Evolutionary conservation across 2,329 filamentous ascomycete species (phyloP).

Genomic region (Podosphaera xanthii): DNA sequence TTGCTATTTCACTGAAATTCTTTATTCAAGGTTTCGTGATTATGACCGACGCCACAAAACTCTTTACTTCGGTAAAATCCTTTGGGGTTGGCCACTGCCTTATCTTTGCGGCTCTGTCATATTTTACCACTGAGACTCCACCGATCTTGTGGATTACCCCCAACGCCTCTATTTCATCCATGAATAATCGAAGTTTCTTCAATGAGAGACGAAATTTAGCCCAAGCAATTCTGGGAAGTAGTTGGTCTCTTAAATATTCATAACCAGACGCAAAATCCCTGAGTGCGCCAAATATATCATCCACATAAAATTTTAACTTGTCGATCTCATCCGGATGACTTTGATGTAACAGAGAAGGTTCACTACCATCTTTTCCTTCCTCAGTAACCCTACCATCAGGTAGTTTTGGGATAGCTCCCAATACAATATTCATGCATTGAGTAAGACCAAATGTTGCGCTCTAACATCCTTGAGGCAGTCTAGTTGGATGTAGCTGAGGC

Average conservation of each 20-base stretch:
- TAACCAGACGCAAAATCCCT: not conserved
- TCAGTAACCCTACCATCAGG: not conserved
- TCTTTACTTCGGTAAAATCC: not conserved
- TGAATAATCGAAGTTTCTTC: not conserved
- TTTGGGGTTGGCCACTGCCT: not conserved
- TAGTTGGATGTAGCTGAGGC: not conserved
- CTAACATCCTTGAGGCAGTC: not conserved
- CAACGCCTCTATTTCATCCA: not conserved
- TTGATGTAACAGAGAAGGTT: not conserved
- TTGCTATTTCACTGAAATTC: slow-evolving; percentile 1
- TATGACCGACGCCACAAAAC: not conserved
- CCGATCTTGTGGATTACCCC: not conserved
- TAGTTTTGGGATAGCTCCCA: not conserved
- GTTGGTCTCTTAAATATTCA: not conserved
- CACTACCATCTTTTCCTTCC: not conserved
- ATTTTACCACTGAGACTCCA: not conserved
- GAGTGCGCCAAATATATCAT: not conserved
- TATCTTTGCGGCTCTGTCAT: not conserved
- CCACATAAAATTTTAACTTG: not conserved
- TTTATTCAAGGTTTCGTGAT: not conserved
- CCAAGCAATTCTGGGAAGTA: not conserved
- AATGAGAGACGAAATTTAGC: not conserved
- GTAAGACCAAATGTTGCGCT: not conserved
- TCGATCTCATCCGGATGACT: not conserved
- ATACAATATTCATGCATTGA: not conserved